Base-by-base conservation (phyloP, 139 green algal genomes). In the Chlamydomonas incerta region DNA sequence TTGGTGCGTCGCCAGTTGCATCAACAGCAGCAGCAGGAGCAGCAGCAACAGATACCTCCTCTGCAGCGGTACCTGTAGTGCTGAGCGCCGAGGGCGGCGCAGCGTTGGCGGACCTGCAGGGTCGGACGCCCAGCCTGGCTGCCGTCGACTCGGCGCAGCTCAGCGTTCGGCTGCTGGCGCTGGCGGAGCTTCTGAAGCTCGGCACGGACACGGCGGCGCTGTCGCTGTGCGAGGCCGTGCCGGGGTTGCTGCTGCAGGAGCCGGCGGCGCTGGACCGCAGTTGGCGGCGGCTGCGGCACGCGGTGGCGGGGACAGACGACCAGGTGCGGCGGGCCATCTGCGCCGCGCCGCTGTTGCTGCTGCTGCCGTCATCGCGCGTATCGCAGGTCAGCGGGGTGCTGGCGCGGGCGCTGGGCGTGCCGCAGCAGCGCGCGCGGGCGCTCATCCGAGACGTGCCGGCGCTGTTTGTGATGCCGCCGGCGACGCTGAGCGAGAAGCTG, bases 281-380 rank as follows among this genome's bases (percentile, higher is more conserved):
- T 10, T 50, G 29, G 76, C 62, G 63, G 28, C 63, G 41, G 37
- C 6, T 83, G 13, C 26, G 28, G 9, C 26, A 41, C 5, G 3
- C 62, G 17, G 35, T 83, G 6, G 75, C 34, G 23, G 60, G 35
- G 24, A 60, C 72, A 23, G 60, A 29, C 31, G 46, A 26, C 21
- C 55, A n/a, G 35, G 47, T 50, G 24, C 75, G 75, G 18, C 21
- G 29, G 37, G 46, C 41, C 21, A 31, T 29, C 37, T 24, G 3
- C 3, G 29, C 11, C 1, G 66, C 65, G 37, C 77, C 77, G 13
- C 29, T 72, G 47, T 67, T 91, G 70, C 87, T 91, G 77, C 31
- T 91, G 35, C 52, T 86, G 21, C 81, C 87, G 8, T 35, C 52
- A 4, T 10, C 26, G 9, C 47, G 84, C 14, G 14, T 91, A 18